A percentile compares a stretch with the other conserved stretches of the same genome.
Evolutionary conservation across 768 basidiomycete species (phyloP).

Genomic region (Podaxis sp.): DNA sequence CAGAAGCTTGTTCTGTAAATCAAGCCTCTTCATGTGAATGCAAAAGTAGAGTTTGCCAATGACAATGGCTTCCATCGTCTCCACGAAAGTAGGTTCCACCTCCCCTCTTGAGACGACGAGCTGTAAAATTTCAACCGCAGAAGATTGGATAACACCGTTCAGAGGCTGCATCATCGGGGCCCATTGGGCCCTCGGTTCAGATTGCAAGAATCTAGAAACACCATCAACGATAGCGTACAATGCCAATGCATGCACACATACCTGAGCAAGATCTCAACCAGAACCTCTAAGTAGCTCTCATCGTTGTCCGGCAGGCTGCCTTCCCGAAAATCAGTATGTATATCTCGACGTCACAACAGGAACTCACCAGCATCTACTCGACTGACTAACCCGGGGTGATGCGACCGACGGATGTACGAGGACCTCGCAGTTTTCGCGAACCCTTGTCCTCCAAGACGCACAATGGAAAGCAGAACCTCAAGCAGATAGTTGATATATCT

Average conservation of each 20-base stretch:
- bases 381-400: slow-evolving; percentile 56
- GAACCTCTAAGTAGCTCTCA: slow-evolving; percentile 69
- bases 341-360: not conserved
- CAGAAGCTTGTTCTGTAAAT: slow-evolving; percentile 90
- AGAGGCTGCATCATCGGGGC: slow-evolving; percentile 50
- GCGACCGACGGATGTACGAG: slow-evolving; percentile 59
- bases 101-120: slow-evolving; percentile 80
- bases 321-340: slow-evolving; percentile 13
- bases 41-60: slow-evolving; percentile 72
- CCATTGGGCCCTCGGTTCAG: slow-evolving; percentile 59
- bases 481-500: slow-evolving; percentile 67
- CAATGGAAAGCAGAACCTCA: slow-evolving; percentile 70
- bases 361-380: slow-evolving; percentile 57
- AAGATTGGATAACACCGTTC: slow-evolving; percentile 67
- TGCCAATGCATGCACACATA: slow-evolving; percentile 26
- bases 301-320: slow-evolving; percentile 44
- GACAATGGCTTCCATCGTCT: slow-evolving; percentile 65
- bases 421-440: slow-evolving; percentile 72
- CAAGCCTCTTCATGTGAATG: slow-evolving; percentile 65
- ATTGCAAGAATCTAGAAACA: slow-evolving; percentile 60
- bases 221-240: not conserved
- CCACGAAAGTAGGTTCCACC: slow-evolving; percentile 52
- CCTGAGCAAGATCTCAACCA: slow-evolving; percentile 73
- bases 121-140: slow-evolving; percentile 78
- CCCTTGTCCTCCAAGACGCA: slow-evolving; percentile 87